Percentiles rank a stretch among this genome's conserved stretches.
Conservation (phyloP, 1,284 basidiomycete species). For the Apiotrichum veenhuisii region DNA sequence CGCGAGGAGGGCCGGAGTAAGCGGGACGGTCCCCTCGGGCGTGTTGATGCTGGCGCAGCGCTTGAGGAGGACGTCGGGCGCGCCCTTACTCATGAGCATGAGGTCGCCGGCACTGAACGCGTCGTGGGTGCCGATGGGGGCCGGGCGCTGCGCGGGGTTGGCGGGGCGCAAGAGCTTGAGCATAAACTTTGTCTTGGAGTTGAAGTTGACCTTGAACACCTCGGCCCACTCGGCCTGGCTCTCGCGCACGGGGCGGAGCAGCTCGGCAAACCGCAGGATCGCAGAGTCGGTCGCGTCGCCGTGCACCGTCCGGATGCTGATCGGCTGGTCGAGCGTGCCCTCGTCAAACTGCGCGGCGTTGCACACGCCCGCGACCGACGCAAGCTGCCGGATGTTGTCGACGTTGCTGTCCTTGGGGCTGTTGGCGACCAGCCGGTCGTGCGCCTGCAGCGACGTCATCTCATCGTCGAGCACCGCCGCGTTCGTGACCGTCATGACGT, state of each 20-base stretch:
- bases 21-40: conserved; percentile 46
- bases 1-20: conserved; percentile 38
- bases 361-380: conserved; percentile 58
- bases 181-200: conserved; percentile 67
- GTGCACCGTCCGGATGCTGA: conserved; percentile 55
- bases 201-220: conserved; percentile 56
- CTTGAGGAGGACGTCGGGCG: conserved; percentile 59
- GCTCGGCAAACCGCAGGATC: conserved; percentile 60
- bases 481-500: conserved; percentile 53
- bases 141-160: neutral
- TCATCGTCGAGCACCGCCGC: conserved; percentile 52
- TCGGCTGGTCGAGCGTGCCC: conserved; percentile 46
- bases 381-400: conserved; percentile 43
- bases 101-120: conserved; percentile 25
- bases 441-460: conserved; percentile 36
- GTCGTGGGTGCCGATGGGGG: conserved; percentile 13
- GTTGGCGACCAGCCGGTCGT: conserved; percentile 29
- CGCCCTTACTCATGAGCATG: conserved; percentile 58
- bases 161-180: conserved; percentile 47
- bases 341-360: conserved; percentile 60
- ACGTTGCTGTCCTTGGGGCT: conserved; percentile 2
- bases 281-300: conserved; percentile 64
- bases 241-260: conserved; percentile 44
- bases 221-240: conserved; percentile 45
- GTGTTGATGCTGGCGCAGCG: conserved; percentile 52